phyloP scores from a whole-genome alignment of 1,139 yeast genomes.

The Candida gigantensis region DNA sequence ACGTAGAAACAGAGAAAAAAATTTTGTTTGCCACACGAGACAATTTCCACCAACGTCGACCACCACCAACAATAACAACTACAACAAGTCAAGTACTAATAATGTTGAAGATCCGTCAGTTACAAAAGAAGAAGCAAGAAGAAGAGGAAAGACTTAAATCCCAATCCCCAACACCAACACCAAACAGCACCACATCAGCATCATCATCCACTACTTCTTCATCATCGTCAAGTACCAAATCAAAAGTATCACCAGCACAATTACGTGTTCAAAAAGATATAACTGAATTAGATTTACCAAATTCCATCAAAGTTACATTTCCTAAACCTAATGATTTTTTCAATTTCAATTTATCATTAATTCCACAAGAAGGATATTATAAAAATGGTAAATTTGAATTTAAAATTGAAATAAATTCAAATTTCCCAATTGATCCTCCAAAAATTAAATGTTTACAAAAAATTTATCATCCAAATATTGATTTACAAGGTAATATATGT shows the following conservation, averaged over 20 bases:
- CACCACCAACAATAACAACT: too few species aligned
- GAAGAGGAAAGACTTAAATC: conserved; percentile 28
- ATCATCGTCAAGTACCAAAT: too few species aligned
- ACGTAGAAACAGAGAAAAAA: not conserved
- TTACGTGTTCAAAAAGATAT: conserved; percentile 62
- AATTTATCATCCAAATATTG: conserved; percentile 94
- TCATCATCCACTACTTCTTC: too few species aligned
- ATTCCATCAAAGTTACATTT: conserved; percentile 57
- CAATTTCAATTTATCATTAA: conserved; percentile 59
- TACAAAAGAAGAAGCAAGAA: conserved; percentile 59
- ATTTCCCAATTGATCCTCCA: conserved; percentile 93
- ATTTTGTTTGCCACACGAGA: too few species aligned
- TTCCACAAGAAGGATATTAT: conserved; percentile 83
- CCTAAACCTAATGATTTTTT: conserved; percentile 59
- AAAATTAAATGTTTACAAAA: conserved; percentile 69
- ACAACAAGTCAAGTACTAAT: not conserved
- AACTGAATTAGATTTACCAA: conserved; percentile 68
- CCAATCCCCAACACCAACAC: conserved; percentile 6
- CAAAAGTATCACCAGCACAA: conserved; percentile 51
- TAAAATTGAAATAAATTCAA: conserved; percentile 60
- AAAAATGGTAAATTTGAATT: conserved; percentile 68
- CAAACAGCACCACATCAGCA: conserved; percentile 13
- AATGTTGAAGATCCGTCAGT: conserved; percentile 56
- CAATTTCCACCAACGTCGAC: not conserved
- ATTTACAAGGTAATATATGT: conserved; percentile 86